Percentiles rank a stretch among this genome's conserved stretches.
Conservation (phyloP, 148 eudicot genomes). For the Drosera capensis region DNA sequence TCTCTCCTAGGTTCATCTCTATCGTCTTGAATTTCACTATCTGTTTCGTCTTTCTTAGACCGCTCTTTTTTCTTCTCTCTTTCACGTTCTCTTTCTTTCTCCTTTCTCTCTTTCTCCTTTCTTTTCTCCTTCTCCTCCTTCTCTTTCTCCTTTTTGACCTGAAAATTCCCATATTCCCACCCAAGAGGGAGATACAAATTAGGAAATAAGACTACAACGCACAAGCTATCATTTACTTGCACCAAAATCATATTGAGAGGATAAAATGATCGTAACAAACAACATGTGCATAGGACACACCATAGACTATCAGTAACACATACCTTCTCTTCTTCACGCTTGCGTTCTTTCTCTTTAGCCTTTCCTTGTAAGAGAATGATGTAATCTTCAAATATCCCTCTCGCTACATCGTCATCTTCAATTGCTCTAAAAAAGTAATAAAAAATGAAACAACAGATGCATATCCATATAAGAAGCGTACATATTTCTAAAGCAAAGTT, state of each 20-base stretch:
- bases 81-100: constrained; percentile 48
- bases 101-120: constrained; percentile 42
- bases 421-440: constrained; percentile 35
- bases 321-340: constrained; percentile 97
- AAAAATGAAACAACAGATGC: constrained; percentile 1
- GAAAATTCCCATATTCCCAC: constrained; percentile 8
- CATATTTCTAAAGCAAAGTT: not conserved
- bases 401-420: constrained; percentile 57
- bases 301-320: not conserved
- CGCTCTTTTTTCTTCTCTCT: constrained; percentile 69
- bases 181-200: constrained; percentile 1
- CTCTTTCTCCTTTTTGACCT: constrained; percentile 83
- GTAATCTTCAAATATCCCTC: constrained; percentile 66
- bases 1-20: constrained; percentile 65
- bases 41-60: constrained; percentile 68
- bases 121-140: constrained; percentile 69
- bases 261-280: too few relatives aligned
- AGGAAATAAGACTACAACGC: not conserved
- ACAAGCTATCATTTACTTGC: too few relatives aligned
- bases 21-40: constrained; percentile 47
- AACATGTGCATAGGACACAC: not conserved
- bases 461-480: not conserved
- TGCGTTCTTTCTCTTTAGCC: constrained; percentile 87
- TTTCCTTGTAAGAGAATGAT: constrained; percentile 55
- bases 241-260: too few relatives aligned